phyloP scores from a whole-genome alignment of 2,329 filamentous ascomycete genomes.

The Coniochaeta sp. region DNA sequence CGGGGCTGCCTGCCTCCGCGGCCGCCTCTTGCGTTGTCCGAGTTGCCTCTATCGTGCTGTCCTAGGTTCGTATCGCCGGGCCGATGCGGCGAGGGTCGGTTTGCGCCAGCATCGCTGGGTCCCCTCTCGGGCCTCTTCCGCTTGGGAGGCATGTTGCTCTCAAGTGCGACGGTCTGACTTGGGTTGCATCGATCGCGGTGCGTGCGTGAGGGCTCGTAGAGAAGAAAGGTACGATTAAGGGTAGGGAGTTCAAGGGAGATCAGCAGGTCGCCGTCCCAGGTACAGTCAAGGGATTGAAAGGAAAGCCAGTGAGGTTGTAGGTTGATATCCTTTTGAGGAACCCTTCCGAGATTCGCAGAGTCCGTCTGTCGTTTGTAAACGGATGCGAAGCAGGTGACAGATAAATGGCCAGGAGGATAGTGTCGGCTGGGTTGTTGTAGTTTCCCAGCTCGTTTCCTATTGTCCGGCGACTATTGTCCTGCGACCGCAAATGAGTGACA shows the following conservation, averaged over 20 bases:
- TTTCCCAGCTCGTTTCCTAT: background rate
- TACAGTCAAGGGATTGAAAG: background rate
- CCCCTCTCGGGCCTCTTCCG: constrained; percentile 50
- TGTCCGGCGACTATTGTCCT: background rate
- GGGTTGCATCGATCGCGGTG: background rate
- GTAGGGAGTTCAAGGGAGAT: background rate
- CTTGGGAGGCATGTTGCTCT: constrained; percentile 42
- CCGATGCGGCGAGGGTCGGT: constrained; percentile 55
- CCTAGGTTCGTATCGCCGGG: constrained; percentile 48
- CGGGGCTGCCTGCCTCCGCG: constrained; percentile 38
- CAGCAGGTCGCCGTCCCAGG: background rate
- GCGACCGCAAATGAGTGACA: background rate
- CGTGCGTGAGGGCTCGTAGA: background rate
- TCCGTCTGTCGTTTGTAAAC: background rate
- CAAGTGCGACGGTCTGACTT: background rate
- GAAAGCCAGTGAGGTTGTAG: background rate
- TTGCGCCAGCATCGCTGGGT: constrained; percentile 35
- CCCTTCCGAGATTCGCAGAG: background rate
- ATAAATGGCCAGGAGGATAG: background rate
- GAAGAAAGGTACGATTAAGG: background rate
- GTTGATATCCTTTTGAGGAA: background rate
- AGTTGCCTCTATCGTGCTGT: constrained; percentile 48
- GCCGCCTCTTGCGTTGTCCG: constrained; percentile 35
- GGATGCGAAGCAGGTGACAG: background rate
- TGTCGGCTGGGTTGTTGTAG: background rate